Base-by-base conservation (phyloP, 176 grass and related monocot genomes). In the Eleusine indica region DNA sequence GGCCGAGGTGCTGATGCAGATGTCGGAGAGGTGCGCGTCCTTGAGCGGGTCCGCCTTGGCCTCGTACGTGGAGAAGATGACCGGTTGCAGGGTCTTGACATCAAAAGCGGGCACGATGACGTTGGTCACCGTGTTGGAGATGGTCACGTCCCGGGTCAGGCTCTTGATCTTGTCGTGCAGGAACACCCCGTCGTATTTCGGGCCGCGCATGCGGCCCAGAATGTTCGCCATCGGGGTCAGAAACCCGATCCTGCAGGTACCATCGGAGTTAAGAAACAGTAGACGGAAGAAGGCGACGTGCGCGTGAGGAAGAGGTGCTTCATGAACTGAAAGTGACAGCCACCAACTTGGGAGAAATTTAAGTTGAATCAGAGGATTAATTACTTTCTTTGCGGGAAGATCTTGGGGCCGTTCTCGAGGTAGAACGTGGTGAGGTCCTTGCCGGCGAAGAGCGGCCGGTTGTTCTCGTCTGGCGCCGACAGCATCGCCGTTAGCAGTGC, bases 61-160 rank as follows among this genome's bases (percentile, higher is more conserved):
- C 84, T 96, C 86, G 46, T 87, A 93, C 6, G 90, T 89, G 11
- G 88, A 85, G 84, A 93, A 96, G 73, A 96, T 74, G 42, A 81
- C 54, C 12, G 94, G 93, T 30, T 95, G 90, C 9, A 90, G 51
- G 49, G 15, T 15, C 77, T 90, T 90, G 41, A 95, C 54, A 52
- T 95, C 90, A 44, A 92, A 92, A 2, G 93, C 39, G 0, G 90
- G 93, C 62, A 95, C 85, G 4, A 95, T 7, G 40, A 95, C 3
- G 74, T 92, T 88, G 3, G 93, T 92, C n/a, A 92, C 53, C 5
- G 88, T 88, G 64, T 88, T 70, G 15, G 72, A 81, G 18, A 95
- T 18, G 63, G 19, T 78, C 0, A 61, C 58, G 19, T 92, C 75
- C 3, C 54, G 41, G 0, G 87, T 80, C 1, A 95, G 65, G 49